Conservation (phyloP, 2,329 filamentous ascomycete genomes). For the Penicillium sp. region DNA sequence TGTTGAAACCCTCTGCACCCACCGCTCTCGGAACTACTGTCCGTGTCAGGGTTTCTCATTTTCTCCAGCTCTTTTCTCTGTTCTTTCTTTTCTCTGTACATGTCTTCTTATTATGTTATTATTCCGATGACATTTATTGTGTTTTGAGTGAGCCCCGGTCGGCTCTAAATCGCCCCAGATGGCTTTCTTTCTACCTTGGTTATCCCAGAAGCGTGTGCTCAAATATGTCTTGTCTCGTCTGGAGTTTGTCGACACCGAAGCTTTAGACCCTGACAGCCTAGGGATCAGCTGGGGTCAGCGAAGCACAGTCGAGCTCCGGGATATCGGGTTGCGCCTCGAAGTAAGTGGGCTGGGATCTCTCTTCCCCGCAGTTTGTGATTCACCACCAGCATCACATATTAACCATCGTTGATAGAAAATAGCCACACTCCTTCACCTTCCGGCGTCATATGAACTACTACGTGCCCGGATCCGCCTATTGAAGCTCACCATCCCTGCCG, state of each 20-base stretch:
- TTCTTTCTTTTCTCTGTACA: constrained; percentile 9
- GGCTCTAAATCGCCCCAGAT: constrained; percentile 54
- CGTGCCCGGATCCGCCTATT: constrained; percentile 77
- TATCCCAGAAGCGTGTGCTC: constrained; percentile 83
- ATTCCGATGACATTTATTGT: constrained; percentile 33
- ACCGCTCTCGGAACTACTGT: constrained; percentile 13
- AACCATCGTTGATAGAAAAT: constrained; percentile 68
- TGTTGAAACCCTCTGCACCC: constrained; percentile 22
- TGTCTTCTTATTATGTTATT: constrained; percentile 27
- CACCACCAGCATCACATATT: constrained; percentile 26
- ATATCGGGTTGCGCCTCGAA: constrained; percentile 81
- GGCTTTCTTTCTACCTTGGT: constrained; percentile 77
- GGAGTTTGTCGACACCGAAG: constrained; percentile 85
- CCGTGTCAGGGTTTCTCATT: constrained; percentile 2
- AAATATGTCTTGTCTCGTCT: constrained; percentile 83
- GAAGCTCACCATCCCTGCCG: constrained; percentile 81
- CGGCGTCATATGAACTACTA: constrained; percentile 70
- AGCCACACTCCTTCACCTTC: constrained; percentile 73
- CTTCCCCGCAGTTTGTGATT: constrained; percentile 17
- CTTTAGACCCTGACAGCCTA: constrained; percentile 82
- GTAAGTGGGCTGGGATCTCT: constrained; percentile 52
- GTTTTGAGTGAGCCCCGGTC: constrained; percentile 33
- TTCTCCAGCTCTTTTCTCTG: constrained; percentile 11
- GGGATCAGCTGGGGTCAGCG: constrained; percentile 82
- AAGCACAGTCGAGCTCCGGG: constrained; percentile 81